phyloP scores from a whole-genome alignment of 352 stramenopile genomes.

The Phytophthora brassicae region DNA sequence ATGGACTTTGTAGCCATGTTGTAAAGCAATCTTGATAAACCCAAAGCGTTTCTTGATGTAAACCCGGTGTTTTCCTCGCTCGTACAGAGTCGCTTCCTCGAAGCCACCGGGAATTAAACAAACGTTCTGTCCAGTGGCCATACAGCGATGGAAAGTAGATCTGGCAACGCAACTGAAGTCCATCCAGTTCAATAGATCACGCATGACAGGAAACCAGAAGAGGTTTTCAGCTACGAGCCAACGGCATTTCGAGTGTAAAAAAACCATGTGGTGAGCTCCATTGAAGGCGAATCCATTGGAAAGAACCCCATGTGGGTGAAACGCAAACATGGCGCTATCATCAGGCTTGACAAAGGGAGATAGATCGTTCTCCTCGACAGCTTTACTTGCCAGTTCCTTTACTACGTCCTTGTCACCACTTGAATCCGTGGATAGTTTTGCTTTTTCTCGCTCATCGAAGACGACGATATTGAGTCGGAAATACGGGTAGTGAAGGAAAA shows the following conservation, averaged over 20 bases:
- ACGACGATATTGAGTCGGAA: conserved; percentile 44
- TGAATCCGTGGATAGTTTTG: conserved; percentile 11
- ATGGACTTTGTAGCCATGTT: conserved; percentile 87
- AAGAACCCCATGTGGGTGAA: conserved; percentile 67
- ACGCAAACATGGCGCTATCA: conserved; percentile 32
- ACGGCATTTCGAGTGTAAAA: conserved; percentile 37
- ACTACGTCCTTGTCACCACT: background rate
- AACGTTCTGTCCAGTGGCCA: conserved; percentile 55
- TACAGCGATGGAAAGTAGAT: conserved; percentile 42
- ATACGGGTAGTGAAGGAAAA: conserved; percentile 52
- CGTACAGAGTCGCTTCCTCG: conserved; percentile 91
- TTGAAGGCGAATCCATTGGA: conserved; percentile 53
- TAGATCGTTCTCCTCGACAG: conserved; percentile 14
- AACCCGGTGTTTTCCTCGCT: conserved; percentile 75
- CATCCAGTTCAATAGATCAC: conserved; percentile 61
- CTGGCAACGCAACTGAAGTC: conserved; percentile 50
- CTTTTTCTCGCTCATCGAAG: conserved; percentile 40
- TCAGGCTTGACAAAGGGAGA: conserved; percentile 7
- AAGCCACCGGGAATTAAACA: conserved; percentile 91
- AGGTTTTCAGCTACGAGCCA: conserved; percentile 71
- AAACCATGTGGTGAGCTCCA: conserved; percentile 47
- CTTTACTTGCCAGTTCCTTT: conserved; percentile 1
- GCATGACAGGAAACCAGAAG: conserved; percentile 59
- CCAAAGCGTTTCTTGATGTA: conserved; percentile 89
- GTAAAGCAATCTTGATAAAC: conserved; percentile 92